Evolutionary conservation across 352 stramenopile genomes (phyloP).

Genomic region (Blastocystis sp.): DNA sequence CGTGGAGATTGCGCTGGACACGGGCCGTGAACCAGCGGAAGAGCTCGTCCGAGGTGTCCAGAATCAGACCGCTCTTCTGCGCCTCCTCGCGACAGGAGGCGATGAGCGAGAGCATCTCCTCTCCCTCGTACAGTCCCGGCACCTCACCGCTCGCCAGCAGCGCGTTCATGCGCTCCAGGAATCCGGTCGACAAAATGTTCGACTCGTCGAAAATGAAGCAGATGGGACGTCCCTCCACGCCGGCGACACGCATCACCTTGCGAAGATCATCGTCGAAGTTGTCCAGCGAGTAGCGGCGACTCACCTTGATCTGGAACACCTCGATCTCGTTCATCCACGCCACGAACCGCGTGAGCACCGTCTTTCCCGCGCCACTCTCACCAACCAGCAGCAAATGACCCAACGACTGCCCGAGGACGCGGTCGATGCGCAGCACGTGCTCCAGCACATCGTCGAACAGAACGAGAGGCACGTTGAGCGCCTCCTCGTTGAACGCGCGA

Average conservation of each 20-base stretch:
- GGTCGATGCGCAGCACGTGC: conserved; percentile 91
- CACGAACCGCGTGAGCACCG: conserved; percentile 94
- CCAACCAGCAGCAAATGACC: conserved; percentile 94
- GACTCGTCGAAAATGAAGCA: conserved; percentile 99
- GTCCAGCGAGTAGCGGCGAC: conserved; percentile 90
- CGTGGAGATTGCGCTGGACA: conserved; percentile 96
- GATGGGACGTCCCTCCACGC: conserved; percentile 93
- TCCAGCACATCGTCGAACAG: conserved; percentile 99
- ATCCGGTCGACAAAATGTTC: conserved; percentile 90
- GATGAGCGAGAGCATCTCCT: conserved; percentile 94
- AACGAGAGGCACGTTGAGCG: conserved; percentile 96
- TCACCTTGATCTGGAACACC: conserved; percentile 98
- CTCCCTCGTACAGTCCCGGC: conserved; percentile 96
- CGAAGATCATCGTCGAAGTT: conserved; percentile 99
- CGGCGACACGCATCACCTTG: conserved; percentile 86
- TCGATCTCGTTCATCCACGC: conserved; percentile 99
- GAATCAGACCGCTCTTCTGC: conserved; percentile 54
- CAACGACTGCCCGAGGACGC: conserved; percentile 91
- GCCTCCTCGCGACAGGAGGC: conserved; percentile 78
- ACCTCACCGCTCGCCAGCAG: conserved; percentile 96
- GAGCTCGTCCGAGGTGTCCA: conserved; percentile 70
- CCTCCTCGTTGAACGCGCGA: conserved; percentile 91
- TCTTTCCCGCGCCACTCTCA: conserved; percentile 95
- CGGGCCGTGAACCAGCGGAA: conserved; percentile 89
- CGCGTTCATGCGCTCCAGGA: conserved; percentile 99